These are phyloP conservation scores for Hyaloperonospora arabidopsidis DNA, from an alignment of 352 stramenopile species.

Conservation along the genomic window DNA sequence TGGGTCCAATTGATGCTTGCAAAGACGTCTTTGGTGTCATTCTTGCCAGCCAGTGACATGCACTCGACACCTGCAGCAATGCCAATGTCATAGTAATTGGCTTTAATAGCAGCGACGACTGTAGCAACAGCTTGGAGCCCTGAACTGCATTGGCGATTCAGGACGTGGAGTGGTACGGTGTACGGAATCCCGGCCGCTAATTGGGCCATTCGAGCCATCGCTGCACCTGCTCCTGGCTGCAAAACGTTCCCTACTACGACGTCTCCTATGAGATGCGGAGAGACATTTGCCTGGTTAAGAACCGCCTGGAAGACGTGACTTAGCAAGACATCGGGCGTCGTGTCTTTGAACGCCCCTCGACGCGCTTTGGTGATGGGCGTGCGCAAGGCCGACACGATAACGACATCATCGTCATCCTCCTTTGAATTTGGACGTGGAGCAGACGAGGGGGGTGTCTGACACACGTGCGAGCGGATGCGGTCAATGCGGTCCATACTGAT, in stretches of 20 bases:
- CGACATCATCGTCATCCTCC: slow-evolving; percentile 57
- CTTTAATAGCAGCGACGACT: slow-evolving; percentile 68
- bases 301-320: slow-evolving; percentile 76
- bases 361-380: slow-evolving; percentile 85
- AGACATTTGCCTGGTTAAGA: slow-evolving; percentile 75
- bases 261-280: slow-evolving; percentile 68
- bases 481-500: slow-evolving; percentile 56
- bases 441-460: slow-evolving; percentile 20
- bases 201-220: slow-evolving; percentile 76
- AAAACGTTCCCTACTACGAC: slow-evolving; percentile 84
- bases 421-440: slow-evolving; percentile 1
- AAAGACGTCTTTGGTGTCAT: slow-evolving; percentile 30
- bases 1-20: slow-evolving; percentile 58
- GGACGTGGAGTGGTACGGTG: slow-evolving; percentile 56
- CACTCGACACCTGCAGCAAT: slow-evolving; percentile 82
- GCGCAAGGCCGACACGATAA: slow-evolving; percentile 77
- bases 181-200: slow-evolving; percentile 71
- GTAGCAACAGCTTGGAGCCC: slow-evolving; percentile 80
- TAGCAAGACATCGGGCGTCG: slow-evolving; percentile 86
- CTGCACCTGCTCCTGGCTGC: slow-evolving; percentile 63
- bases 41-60: slow-evolving; percentile 72
- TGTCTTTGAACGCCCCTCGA: slow-evolving; percentile 88
- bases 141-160: slow-evolving; percentile 86
- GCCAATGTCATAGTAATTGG: slow-evolving; percentile 79
- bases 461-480: slow-evolving; percentile 62